Base-by-base conservation (phyloP, 805 yeast species). In the Pichia eremophila region DNA sequence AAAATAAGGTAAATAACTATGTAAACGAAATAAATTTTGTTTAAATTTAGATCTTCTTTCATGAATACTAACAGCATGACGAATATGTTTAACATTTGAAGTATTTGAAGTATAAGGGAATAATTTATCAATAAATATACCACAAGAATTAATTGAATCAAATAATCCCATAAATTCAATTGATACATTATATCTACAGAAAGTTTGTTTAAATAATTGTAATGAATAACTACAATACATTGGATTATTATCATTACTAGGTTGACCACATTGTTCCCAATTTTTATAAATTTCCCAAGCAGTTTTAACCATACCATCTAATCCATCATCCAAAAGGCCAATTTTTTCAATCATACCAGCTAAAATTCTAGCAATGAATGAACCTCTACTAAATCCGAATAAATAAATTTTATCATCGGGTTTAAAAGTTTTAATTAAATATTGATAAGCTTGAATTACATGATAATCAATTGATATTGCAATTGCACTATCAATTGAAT, bases 111-210 rank as follows among this genome's bases (percentile, higher is more conserved):
- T 70, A 52, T 68, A 78, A 0, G 86, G 85, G 51, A 81, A 81
- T 58, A 77, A 51, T 38, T 77, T 62, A 55, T 80, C 85, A 39
- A 78, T 65, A 5, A 81, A 48, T 10, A 80, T 54, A 0, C 88
- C 88, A 19, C 81, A 80, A 1, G 86, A 79, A 57, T 79, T 80
- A 18, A 81, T 79, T 0, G 85, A 76, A 62, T 82, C 89, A 73
- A 83, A 82, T 18, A 82, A 60, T 0, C 88, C 88, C 72, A 81
- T 74, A 50, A 80, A 79, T 51, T 74, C 72, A 43, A 82, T 69
- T 9, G 55, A 56, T 4, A 78, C 73, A 2, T 61, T 54, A 6
- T 64, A 60, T 5, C 66, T 54, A 43, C 78, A 72, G 56, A 81
- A 82, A 0, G 81, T 76, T 42, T 64, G 66, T 50, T 69, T 73